phyloP scores from a whole-genome alignment of 805 yeast genomes.

The Henningerozyma blattae region DNA sequence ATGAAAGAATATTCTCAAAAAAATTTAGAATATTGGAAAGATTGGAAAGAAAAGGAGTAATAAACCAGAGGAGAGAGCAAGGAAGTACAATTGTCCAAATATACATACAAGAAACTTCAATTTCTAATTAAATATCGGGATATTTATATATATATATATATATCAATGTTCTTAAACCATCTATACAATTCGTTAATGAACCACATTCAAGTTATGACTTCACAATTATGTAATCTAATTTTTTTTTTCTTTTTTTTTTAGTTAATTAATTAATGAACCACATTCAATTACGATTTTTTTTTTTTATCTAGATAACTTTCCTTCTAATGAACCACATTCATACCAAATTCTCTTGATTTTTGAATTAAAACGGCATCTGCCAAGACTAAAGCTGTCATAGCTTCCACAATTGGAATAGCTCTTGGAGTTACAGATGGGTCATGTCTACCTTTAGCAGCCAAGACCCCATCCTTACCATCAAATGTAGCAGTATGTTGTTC shows the following conservation, averaged over 20 bases:
- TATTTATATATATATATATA: too few relatives aligned
- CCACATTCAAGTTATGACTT: too few relatives aligned
- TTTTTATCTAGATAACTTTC: too few relatives aligned
- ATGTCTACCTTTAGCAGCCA: conserved; percentile 96
- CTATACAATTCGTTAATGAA: too few relatives aligned
- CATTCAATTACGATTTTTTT: too few relatives aligned
- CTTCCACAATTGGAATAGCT: conserved; percentile 96
- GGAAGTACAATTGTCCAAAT: not conserved
- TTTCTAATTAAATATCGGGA: too few relatives aligned
- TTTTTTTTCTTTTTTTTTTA: too few relatives aligned
- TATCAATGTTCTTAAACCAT: too few relatives aligned
- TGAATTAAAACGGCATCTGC: conserved; percentile 82
- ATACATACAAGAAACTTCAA: not conserved
- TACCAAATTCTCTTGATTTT: conserved; percentile 62
- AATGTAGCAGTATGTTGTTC: conserved; percentile 83
- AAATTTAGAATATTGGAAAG: conserved; percentile 21
- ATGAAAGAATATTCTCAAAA: conserved; percentile 19
- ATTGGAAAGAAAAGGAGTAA: conserved; percentile 5
- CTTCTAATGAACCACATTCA: conserved; percentile 19
- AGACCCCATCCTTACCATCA: conserved; percentile 75
- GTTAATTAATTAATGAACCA: too few relatives aligned
- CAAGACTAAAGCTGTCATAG: conserved; percentile 92
- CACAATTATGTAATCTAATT: too few relatives aligned
- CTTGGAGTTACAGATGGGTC: conserved; percentile 98
- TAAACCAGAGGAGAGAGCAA: not conserved